phyloP scores from a whole-genome alignment of 306 rosid genomes.

The Acacia acuminata region DNA sequence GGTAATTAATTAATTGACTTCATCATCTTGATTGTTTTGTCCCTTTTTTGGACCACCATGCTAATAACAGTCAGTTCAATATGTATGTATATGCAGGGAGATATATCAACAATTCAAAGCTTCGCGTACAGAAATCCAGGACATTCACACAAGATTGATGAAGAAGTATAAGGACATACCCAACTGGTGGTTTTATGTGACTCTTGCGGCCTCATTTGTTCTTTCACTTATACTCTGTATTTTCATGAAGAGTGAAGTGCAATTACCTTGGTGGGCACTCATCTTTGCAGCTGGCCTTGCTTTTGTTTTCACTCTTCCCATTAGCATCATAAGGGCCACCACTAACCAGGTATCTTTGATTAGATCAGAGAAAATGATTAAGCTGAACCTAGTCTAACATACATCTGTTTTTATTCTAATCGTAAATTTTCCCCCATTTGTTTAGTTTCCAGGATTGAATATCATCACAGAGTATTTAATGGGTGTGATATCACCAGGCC shows the following conservation, averaged over 20 bases:
- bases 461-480: slow-evolving; percentile 63
- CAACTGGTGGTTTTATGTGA: slow-evolving; percentile 62
- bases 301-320: slow-evolving; percentile 50
- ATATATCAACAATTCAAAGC: slow-evolving; percentile 44
- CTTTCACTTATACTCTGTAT: slow-evolving; percentile 46
- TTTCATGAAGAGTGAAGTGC: slow-evolving; percentile 51
- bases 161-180: slow-evolving; percentile 64
- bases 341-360: slow-evolving; percentile 46
- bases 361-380: background rate
- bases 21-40: background rate
- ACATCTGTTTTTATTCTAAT: background rate
- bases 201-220: slow-evolving; percentile 41
- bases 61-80: background rate
- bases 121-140: slow-evolving; percentile 49
- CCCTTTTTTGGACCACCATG: background rate
- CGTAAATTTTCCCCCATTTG: background rate
- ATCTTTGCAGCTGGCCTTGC: slow-evolving; percentile 55
- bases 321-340: slow-evolving; percentile 66
- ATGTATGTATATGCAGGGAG: slow-evolving; percentile 36
- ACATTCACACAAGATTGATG: slow-evolving; percentile 69
- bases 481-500: slow-evolving; percentile 70
- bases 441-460: slow-evolving; percentile 64
- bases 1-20: slow-evolving; percentile 36
- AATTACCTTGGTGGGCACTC: slow-evolving; percentile 83
- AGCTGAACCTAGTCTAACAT: background rate